Evolutionary conservation across 345 rosid species (phyloP).

Genomic region (Syzygium aqueum): DNA sequence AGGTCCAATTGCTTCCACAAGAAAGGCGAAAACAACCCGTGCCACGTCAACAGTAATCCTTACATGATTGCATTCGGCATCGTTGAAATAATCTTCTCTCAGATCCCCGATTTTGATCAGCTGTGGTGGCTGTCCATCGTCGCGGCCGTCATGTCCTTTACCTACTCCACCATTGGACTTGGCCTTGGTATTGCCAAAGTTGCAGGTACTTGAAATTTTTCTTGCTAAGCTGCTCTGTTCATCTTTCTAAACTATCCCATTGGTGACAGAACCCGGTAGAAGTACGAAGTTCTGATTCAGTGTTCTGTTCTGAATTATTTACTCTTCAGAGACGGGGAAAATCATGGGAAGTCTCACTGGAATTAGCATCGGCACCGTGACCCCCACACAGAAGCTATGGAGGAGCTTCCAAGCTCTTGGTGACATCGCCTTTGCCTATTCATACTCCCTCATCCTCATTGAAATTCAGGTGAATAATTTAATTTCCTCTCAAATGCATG

Average conservation of each 20-base stretch:
- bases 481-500: neutral
- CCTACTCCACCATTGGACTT: conserved; percentile 38
- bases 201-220: conserved; percentile 5
- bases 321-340: conserved; percentile 8
- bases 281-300: too few relatives aligned
- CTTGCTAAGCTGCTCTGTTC: neutral
- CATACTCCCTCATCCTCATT: conserved; percentile 32
- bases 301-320: neutral
- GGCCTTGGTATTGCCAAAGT: conserved; percentile 37
- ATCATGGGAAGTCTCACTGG: conserved; percentile 33
- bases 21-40: conserved; percentile 30
- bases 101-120: conserved; percentile 40
- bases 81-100: conserved; percentile 30
- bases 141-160: conserved; percentile 45
- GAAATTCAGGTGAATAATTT: conserved; percentile 28
- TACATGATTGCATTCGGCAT: conserved; percentile 54
- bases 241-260: neutral
- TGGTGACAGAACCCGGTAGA: neutral
- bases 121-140: conserved; percentile 45
- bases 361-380: conserved; percentile 18
- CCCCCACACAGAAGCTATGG: conserved; percentile 25
- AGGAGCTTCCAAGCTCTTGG: conserved; percentile 39
- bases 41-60: conserved; percentile 40
- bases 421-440: conserved; percentile 40
- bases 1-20: conserved; percentile 58